Evolutionary conservation across 2,329 filamentous ascomycete species (phyloP), one percentile per base, ranked within the genome.

Genomic region (Metarhizium humberi): DNA sequence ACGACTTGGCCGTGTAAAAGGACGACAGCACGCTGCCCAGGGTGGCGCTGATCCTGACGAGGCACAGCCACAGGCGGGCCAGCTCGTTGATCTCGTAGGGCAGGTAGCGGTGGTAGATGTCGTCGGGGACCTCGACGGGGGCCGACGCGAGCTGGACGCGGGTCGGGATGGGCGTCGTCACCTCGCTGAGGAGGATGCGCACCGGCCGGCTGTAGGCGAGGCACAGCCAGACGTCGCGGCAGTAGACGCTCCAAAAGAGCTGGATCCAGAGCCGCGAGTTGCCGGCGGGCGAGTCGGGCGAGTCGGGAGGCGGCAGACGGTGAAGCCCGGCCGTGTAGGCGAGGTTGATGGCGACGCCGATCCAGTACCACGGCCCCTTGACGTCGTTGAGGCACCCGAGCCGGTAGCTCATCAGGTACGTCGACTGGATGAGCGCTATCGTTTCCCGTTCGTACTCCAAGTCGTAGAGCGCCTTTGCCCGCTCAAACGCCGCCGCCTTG

Each of bases 291-390:
- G 8, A 13, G n/a, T 47, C 45, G 3, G 45, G n/a, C 8, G 45
- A 47, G 2, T 47, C 16, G 45, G 6, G 16, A 20, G 42, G 7
- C 16, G 45, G 13, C 8, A 47, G 45, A 40, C 69, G 69, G 58
- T 77, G 73, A 0, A 77, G 63, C 0, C 75, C 74, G 2, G 75
- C 66, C 3, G 69, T 71, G 32, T 76, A 73, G 16, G 69, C 71
- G 3, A 76, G 65, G 32, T 64, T 68, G 51, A 76, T 71, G 5
- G 74, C 73, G 29, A 73, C 66, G n/a, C 74, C 72, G 4, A 69
- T 71, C 73, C 74, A 76, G 54, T 75, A 72, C 73, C 73, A 76
- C 0, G 73, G 68, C 10, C 73, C 69, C 8, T 65, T 67, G 13
- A 72, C 67, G 51, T 75, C 71, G 50, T 75, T 70, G 0, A 68